phyloP scores from a whole-genome alignment of 1,139 yeast species.

The Yamadazyma dushanensis region DNA sequence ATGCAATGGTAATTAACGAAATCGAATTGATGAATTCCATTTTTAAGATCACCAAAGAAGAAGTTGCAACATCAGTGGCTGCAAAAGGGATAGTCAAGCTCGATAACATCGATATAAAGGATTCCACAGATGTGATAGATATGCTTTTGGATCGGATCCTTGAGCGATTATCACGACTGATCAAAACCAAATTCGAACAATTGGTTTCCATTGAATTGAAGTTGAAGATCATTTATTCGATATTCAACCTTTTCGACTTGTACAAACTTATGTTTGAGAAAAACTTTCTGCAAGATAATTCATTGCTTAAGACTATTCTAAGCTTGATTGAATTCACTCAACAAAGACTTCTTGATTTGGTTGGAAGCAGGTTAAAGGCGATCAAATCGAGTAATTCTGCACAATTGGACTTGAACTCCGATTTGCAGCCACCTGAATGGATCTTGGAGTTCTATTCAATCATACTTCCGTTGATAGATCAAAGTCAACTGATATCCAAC shows the following conservation, averaged over 20 bases:
- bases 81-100: not conserved
- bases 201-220: slow-evolving; percentile 65
- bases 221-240: slow-evolving; percentile 53
- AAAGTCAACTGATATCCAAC: slow-evolving; percentile 26
- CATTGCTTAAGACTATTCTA: slow-evolving; percentile 25
- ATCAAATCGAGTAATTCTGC: slow-evolving; percentile 42
- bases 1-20: slow-evolving; percentile 87
- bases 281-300: slow-evolving; percentile 24
- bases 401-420: slow-evolving; percentile 42
- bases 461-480: slow-evolving; percentile 51
- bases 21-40: slow-evolving; percentile 64
- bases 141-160: slow-evolving; percentile 34
- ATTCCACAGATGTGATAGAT: slow-evolving; percentile 26
- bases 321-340: slow-evolving; percentile 32
- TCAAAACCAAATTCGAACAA: slow-evolving; percentile 59
- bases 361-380: slow-evolving; percentile 42
- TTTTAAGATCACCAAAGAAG: slow-evolving; percentile 24
- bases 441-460: slow-evolving; percentile 55
- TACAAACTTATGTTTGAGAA: slow-evolving; percentile 71
- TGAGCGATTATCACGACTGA: slow-evolving; percentile 40
- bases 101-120: slow-evolving; percentile 23
- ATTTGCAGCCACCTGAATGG: slow-evolving; percentile 76
- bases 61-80: slow-evolving; percentile 8
- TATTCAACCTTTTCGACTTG: slow-evolving; percentile 63
- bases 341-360: slow-evolving; percentile 40